These are phyloP conservation scores for Daldinia decipiens DNA, from an alignment of 495 filamentous ascomycete genomes.

Conservation along the genomic window DNA sequence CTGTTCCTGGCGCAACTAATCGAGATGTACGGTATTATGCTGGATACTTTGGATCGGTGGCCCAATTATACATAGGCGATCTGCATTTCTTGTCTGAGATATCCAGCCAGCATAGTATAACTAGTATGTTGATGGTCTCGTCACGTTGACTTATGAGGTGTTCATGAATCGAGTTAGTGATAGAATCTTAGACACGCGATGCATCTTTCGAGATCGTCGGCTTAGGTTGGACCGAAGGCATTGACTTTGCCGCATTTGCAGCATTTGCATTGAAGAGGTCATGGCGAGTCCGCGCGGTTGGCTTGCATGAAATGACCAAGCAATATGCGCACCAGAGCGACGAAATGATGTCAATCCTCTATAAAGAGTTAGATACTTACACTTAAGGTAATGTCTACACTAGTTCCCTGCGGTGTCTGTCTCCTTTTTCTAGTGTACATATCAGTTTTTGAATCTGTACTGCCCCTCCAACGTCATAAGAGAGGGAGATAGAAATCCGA, in stretches of 20 bases:
- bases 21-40: constrained; percentile 22
- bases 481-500: not conserved
- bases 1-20: constrained; percentile 23
- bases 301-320: constrained; percentile 41
- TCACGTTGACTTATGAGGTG: not conserved
- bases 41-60: not conserved
- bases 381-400: not conserved
- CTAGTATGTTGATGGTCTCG: not conserved
- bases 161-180: not conserved
- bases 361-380: constrained; percentile 23
- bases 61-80: constrained; percentile 3
- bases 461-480: constrained; percentile 5
- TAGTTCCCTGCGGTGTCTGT: not conserved
- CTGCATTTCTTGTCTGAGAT: constrained; percentile 1
- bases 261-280: constrained; percentile 30
- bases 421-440: not conserved
- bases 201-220: not conserved
- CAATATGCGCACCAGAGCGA: constrained; percentile 24
- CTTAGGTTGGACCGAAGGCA: constrained; percentile 7
- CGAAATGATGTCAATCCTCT: constrained; percentile 41
- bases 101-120: not conserved
- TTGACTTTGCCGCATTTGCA: constrained; percentile 19
- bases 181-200: not conserved
- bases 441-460: not conserved
- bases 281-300: constrained; percentile 5